Percentiles rank a stretch among this genome's conserved stretches.
phyloP scores from a whole-genome alignment of 2,329 filamentous ascomycete species.

The Simplicillium aogashimaense region DNA sequence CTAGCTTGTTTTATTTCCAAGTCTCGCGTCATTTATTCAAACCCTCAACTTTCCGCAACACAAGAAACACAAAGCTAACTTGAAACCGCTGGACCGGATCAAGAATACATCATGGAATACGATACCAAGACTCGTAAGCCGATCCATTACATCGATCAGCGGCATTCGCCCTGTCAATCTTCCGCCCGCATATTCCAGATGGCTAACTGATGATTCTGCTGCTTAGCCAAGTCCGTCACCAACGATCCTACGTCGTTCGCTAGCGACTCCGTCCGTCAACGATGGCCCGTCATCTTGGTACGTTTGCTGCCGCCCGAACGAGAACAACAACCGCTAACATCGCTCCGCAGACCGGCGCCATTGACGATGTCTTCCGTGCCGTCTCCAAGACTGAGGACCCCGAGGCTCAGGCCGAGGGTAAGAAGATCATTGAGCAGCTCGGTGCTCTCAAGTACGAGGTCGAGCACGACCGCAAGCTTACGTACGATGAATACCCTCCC shows the following conservation, averaged over 20 bases:
- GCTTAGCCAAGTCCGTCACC: conserved; percentile 65
- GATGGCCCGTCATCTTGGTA: conserved; percentile 92
- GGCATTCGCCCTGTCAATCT: too few species aligned
- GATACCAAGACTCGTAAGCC: conserved; percentile 67
- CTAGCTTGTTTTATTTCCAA: neutral
- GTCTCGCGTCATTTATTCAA: neutral
- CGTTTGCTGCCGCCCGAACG: neutral
- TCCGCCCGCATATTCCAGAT: neutral
- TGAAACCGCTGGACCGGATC: neutral
- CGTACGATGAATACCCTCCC: conserved; percentile 38
- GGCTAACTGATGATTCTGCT: neutral
- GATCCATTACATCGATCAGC: too few species aligned
- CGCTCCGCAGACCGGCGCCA: conserved; percentile 65
- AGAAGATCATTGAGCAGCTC: conserved; percentile 71
- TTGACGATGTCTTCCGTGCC: conserved; percentile 86
- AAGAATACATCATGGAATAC: conserved; percentile 49
- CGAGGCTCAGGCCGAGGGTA: conserved; percentile 67
- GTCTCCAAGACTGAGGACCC: conserved; percentile 49
- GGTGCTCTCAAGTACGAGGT: conserved; percentile 87
- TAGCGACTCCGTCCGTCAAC: conserved; percentile 69
- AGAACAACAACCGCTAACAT: neutral
- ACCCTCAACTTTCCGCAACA: neutral
- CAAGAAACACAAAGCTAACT: too few species aligned
- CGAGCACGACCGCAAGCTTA: conserved; percentile 71
- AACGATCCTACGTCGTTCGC: conserved; percentile 81